phyloP scores from a whole-genome alignment of 2,329 filamentous ascomycete genomes.

The Onygenales sp. region DNA sequence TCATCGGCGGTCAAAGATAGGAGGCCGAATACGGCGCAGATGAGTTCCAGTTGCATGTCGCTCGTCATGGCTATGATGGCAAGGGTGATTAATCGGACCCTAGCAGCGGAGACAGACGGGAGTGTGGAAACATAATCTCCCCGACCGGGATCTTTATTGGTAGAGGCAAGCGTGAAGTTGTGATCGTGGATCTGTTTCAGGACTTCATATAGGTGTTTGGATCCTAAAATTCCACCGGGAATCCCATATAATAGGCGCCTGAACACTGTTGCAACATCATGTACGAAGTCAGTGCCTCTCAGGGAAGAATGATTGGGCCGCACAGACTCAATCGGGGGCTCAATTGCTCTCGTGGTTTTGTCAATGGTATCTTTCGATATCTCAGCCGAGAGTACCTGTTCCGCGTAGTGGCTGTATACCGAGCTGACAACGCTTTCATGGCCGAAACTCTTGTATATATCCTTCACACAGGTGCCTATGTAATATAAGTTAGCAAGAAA shows the following conservation, averaged over 20 bases:
- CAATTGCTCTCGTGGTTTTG: constrained; percentile 23
- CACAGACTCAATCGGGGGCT: constrained; percentile 21
- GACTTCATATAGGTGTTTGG: constrained; percentile 22
- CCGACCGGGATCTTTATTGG: constrained; percentile 11
- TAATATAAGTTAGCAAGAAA: not conserved
- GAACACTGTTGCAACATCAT: constrained; percentile 26
- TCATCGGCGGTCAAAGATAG: constrained; percentile 23
- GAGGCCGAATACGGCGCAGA: constrained; percentile 32
- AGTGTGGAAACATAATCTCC: constrained; percentile 15
- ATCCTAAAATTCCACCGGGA: constrained; percentile 31
- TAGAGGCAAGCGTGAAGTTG: constrained; percentile 9
- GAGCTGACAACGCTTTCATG: constrained; percentile 24
- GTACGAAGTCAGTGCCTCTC: constrained; percentile 15
- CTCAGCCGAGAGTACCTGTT: constrained; percentile 28
- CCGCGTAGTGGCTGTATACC: constrained; percentile 33
- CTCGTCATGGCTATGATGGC: constrained; percentile 28
- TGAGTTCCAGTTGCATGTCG: constrained; percentile 30
- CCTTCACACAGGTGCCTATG: constrained; percentile 19
- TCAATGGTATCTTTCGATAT: constrained; percentile 24
- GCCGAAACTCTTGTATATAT: constrained; percentile 27
- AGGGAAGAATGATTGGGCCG: constrained; percentile 1
- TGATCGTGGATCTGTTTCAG: constrained; percentile 22
- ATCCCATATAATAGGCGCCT: constrained; percentile 27
- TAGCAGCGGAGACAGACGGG: constrained; percentile 14
- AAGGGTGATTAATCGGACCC: constrained; percentile 25